Evolutionary conservation across 2,329 filamentous ascomycete species (phyloP).

Genomic region (Passalora sequoiae): DNA sequence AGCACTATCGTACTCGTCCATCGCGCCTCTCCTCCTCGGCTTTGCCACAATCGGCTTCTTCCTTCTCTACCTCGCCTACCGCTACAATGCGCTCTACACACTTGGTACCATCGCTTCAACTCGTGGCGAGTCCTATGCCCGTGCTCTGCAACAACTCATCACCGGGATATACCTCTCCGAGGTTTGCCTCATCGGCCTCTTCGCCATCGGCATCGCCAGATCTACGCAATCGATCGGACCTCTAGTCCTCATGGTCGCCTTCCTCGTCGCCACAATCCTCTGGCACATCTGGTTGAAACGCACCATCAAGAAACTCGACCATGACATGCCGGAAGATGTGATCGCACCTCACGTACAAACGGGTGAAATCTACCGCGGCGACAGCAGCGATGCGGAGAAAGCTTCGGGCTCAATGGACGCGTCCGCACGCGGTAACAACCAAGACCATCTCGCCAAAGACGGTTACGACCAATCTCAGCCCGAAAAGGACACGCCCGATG

Average conservation of each 20-base stretch:
- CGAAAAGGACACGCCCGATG: slow-evolving; percentile 5
- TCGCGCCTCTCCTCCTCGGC: slow-evolving; percentile 43
- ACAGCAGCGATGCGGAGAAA: slow-evolving; percentile 22
- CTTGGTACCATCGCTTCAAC: slow-evolving; percentile 43
- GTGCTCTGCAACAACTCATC: slow-evolving; percentile 42
- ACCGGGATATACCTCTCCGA: slow-evolving; percentile 44
- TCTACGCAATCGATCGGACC: slow-evolving; percentile 35
- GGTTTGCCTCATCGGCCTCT: slow-evolving; percentile 43
- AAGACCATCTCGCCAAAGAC: slow-evolving; percentile 12
- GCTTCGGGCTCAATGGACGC: slow-evolving; percentile 1
- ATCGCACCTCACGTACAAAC: slow-evolving; percentile 2
- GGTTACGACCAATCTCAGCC: slow-evolving; percentile 1
- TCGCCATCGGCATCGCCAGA: slow-evolving; percentile 37
- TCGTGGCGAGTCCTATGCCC: slow-evolving; percentile 40
- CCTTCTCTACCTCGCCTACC: slow-evolving; percentile 44
- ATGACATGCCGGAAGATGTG: slow-evolving; percentile 27
- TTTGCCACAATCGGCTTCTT: slow-evolving; percentile 41
- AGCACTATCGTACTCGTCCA: slow-evolving; percentile 43
- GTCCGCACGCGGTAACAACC: slow-evolving; percentile 17
- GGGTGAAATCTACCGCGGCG: slow-evolving; percentile 20
- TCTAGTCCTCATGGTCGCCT: slow-evolving; percentile 35
- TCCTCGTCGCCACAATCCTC: slow-evolving; percentile 37
- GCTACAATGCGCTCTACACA: slow-evolving; percentile 47
- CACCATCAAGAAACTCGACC: slow-evolving; percentile 32
- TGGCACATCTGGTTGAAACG: slow-evolving; percentile 37